Evolutionary conservation across 768 basidiomycete species (phyloP), one percentile per base, ranked within the genome.

Genomic region (Cantharellus anzutake): DNA sequence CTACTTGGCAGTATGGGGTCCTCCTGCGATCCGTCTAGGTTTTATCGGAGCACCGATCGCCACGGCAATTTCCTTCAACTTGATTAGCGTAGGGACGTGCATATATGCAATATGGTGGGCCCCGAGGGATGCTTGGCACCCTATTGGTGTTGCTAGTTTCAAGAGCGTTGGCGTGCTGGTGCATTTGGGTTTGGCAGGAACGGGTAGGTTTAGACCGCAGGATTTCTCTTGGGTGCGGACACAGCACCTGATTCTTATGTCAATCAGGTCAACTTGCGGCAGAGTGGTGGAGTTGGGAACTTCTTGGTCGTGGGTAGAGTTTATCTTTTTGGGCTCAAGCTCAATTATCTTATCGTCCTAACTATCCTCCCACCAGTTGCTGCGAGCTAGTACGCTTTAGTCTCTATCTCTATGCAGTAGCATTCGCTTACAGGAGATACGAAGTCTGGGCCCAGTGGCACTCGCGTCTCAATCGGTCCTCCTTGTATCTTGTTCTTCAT

Each of bases 211-310:
- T 11, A 48, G 35, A 11, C 52, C 0, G 11, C 38, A 7, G 11
- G 1, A 37, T 11, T 37, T 11, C 14, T 11, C 52, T 37, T 11
- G 14, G 52, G 1, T 37, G 29, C 11, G 29, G 29, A 48, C 29
- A 48, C 7, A 11, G 14, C 35, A 14, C 11, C 7, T 37, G 52
- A 11, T 7, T 55, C 1, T 7, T 55, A 11, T 37, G 35, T 7
- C 34, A 40, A 39, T 29, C 48, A 62, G 81, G 81, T 0, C 89
- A 91, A 69, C 83, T 80, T 2, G 88, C 87, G 1, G 82, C 80
- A 2, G 94, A 96, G 70, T 98, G 93, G 94, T 97, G 93, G 91
- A 83, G 85, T 42, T 94, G 94, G 94, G 92, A 96, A 70, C 76
- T 90, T 3, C 70, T 86, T 40, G 83, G 82, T 34, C 70, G 70